These are phyloP conservation scores for Trametes meyenii DNA, from an alignment of 768 basidiomycete species.

Conservation along the genomic window DNA sequence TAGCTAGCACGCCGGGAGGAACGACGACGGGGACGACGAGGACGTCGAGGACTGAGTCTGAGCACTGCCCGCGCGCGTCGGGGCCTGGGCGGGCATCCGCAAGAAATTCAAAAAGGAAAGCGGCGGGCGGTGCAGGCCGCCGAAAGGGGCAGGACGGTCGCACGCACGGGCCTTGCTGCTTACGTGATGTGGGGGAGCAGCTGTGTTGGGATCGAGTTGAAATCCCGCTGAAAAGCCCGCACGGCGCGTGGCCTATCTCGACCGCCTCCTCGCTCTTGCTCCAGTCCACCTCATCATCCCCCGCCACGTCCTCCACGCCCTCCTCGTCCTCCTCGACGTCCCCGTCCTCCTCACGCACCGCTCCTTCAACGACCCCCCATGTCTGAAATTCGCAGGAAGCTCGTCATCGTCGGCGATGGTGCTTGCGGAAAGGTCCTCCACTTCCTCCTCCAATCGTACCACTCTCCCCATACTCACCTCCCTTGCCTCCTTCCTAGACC, in stretches of 20 bases:
- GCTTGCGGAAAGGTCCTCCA: slow-evolving; percentile 85
- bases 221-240: slow-evolving; percentile 31
- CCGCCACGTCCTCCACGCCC: slow-evolving; percentile 14
- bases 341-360: slow-evolving; percentile 9
- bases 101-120: background rate
- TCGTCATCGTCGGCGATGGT: slow-evolving; percentile 99
- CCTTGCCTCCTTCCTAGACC: slow-evolving; percentile 51
- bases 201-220: slow-evolving; percentile 24
- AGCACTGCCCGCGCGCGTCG: background rate
- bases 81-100: background rate
- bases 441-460: slow-evolving; percentile 16
- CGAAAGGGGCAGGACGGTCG: slow-evolving; percentile 5
- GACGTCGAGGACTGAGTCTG: too few relatives aligned
- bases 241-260: slow-evolving; percentile 24
- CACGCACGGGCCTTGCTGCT: slow-evolving; percentile 29
- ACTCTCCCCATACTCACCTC: slow-evolving; percentile 14
- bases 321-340: slow-evolving; percentile 6
- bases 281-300: slow-evolving; percentile 14
- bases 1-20: background rate
- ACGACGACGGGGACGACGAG: background rate
- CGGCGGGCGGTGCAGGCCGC: slow-evolving; percentile 12
- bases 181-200: slow-evolving; percentile 16
- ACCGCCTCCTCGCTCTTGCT: slow-evolving; percentile 24
- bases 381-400: slow-evolving; percentile 98
- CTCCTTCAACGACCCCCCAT: slow-evolving; percentile 44